A percentile compares a stretch with the other conserved stretches of the same genome.
These are phyloP conservation scores for Neurospora discreta DNA, from an alignment of 495 filamentous ascomycete genomes.

Conservation along the genomic window DNA sequence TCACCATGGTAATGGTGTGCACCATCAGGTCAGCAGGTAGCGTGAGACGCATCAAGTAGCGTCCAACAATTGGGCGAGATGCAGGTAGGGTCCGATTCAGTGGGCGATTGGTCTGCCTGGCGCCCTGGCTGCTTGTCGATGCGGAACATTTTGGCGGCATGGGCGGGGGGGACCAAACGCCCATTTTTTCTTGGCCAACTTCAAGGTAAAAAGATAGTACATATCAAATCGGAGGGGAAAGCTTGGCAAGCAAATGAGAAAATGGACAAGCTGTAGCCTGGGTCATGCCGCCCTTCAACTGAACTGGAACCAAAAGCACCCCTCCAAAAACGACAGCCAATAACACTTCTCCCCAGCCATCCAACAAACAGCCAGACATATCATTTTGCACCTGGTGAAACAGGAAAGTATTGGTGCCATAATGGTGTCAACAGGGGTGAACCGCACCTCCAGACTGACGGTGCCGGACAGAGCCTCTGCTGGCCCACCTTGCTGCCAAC, in stretches of 20 bases:
- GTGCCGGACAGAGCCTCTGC: neutral
- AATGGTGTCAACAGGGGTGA: conserved; percentile 8
- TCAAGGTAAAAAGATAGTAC: neutral
- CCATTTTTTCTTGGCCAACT: neutral
- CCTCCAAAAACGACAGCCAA: conserved; percentile 21
- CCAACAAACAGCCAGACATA: conserved; percentile 16
- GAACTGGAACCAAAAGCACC: conserved; percentile 2
- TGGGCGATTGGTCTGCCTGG: neutral
- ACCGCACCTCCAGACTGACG: neutral
- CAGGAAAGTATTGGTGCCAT: neutral
- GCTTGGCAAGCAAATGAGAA: neutral
- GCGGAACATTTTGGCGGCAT: neutral
- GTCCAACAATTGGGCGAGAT: neutral
- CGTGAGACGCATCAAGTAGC: neutral
- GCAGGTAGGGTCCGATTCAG: neutral
- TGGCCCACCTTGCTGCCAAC: neutral
- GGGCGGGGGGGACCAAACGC: neutral
- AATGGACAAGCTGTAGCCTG: neutral
- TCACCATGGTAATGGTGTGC: neutral
- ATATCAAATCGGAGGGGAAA: neutral
- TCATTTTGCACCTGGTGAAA: conserved; percentile 3
- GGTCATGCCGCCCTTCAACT: conserved; percentile 9
- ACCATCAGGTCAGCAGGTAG: neutral
- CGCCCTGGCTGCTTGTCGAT: neutral
- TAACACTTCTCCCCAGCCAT: conserved; percentile 33